Base-by-base conservation (phyloP, 2,329 filamentous ascomycete species). In the Rhynchosporium graminicola region DNA sequence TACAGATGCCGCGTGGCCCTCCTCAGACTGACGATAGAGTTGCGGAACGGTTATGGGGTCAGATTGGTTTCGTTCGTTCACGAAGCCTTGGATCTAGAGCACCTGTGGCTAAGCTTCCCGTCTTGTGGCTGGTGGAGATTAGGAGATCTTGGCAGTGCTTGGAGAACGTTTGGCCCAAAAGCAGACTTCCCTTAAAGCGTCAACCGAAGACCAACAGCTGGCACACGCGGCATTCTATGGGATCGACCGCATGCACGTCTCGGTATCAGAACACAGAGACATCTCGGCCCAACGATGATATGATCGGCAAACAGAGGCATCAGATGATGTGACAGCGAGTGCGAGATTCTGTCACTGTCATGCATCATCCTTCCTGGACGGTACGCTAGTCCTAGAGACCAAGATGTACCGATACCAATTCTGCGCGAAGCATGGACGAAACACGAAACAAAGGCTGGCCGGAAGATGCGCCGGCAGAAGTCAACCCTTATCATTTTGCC, bases 101-200 rank as follows among this genome's bases (percentile, higher is more conserved):
- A 54, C 36, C 31, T 47, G 58, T 54, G 58, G 58, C 58, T 54
- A 50, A 46, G 58, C 58, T 45, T 60, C 58, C 58, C 58, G 58
- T 15, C 33, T 20, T 5, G 40, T 26, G 8, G 13, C 8, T 38
- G 42, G 54, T 57, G 51, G 51, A 26, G 51, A 12, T 48, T 29
- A 13, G 46, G 20, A 20, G 43, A 26, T 26, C 43, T 26, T 20
- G 43, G 20, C 15, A 8, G 20, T 8, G 43, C 4, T 8, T 20
- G 15, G 9, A n/a, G 13, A 45, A 45, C 4, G 42, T 45, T 45
- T 45, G 13, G 42, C 7, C n/a, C n/a, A 6, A n/a, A 45, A n/a
- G 15, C 33, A 36, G 33, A 36, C 33, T 36, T 36, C 9, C 33
- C 9, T 36, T 10, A 54, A 54, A 54, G 36, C 33, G 33, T 54